Evolutionary conservation across 2,329 filamentous ascomycete genomes (phyloP), one percentile per base, ranked within the genome.

Genomic region (Colletotrichum phormii): DNA sequence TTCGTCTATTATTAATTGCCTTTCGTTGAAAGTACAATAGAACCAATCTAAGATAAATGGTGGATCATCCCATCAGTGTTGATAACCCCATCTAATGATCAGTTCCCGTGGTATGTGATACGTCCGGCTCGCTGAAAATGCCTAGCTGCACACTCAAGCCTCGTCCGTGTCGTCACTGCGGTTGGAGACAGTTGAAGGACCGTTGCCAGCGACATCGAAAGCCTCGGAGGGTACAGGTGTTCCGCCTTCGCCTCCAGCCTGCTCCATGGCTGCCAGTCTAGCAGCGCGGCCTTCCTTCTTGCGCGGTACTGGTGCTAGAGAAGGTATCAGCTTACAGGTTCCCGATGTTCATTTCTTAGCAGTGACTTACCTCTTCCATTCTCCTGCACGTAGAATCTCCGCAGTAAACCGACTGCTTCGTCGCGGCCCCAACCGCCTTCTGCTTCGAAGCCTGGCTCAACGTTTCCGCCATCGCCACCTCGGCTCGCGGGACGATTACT

Each of bases 301-400:
- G 57, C 87, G 83, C 35, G 87, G 87, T 13, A 88, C 84, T 5
- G 87, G 87, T 13, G 87, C 86, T 87, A 65, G 13, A 37, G 11
- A 24, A 49, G 15, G 15, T 18, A 4, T 77, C 68, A 80, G 80
- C 57, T 8, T 12, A 12, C 22, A 62, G 15, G 31, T 31, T 31
- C 18, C 5, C 53, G 59, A 78, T 54, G 76, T 70, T 24, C 46
- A 13, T 12, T 26, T 42, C 11, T 24, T n/a, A 49, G 31, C 37
- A 35, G 22, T 15, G 55, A 46, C 86, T 77, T 84, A 94, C 94
- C 94, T 87, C 97, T 94, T 75, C 94, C 95, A 82, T 99, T 99
- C 83, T 99, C 95, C 83, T 99, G 97, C 37, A 99, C 94, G 81
- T 99, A 99, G 83, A 99, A 99, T 72, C 96, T 92, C 75, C 97